phyloP scores from a whole-genome alignment of 2,329 filamentous ascomycete species.

The Aspergillus sp. region DNA sequence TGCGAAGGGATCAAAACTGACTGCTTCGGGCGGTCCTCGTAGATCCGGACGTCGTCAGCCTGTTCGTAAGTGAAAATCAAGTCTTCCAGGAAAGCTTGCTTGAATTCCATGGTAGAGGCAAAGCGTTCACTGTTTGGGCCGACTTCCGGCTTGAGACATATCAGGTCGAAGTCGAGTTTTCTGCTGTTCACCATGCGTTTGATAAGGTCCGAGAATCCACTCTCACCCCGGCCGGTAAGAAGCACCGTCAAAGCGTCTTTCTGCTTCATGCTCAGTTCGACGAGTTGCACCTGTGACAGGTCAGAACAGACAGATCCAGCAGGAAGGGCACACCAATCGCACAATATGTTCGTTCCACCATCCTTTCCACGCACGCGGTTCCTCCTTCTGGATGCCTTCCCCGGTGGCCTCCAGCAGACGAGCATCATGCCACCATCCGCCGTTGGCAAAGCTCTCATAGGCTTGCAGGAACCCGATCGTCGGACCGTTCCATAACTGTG shows the following conservation, averaged over 20 bases:
- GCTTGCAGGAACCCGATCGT: constrained; percentile 76
- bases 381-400: constrained; percentile 76
- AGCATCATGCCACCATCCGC: constrained; percentile 96
- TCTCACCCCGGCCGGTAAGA: constrained; percentile 80
- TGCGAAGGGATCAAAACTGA: constrained; percentile 29
- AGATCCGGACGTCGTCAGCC: constrained; percentile 75
- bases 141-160: constrained; percentile 80
- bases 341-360: constrained; percentile 96
- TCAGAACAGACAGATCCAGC: constrained; percentile 19
- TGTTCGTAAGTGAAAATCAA: constrained; percentile 81
- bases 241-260: constrained; percentile 82
- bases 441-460: constrained; percentile 73
- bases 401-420: constrained; percentile 84
- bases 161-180: constrained; percentile 80
- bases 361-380: constrained; percentile 78
- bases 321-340: constrained; percentile 35
- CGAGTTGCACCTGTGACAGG: constrained; percentile 60
- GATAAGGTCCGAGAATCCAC: constrained; percentile 73
- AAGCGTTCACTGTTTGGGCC: constrained; percentile 80
- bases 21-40: constrained; percentile 64
- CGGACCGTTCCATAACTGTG: constrained; percentile 76
- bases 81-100: constrained; percentile 77
- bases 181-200: constrained; percentile 77
- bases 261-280: constrained; percentile 76
- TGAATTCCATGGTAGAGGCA: constrained; percentile 83